Conservation (phyloP, 164 flowering plant species). For the Tetracentron sinense region DNA sequence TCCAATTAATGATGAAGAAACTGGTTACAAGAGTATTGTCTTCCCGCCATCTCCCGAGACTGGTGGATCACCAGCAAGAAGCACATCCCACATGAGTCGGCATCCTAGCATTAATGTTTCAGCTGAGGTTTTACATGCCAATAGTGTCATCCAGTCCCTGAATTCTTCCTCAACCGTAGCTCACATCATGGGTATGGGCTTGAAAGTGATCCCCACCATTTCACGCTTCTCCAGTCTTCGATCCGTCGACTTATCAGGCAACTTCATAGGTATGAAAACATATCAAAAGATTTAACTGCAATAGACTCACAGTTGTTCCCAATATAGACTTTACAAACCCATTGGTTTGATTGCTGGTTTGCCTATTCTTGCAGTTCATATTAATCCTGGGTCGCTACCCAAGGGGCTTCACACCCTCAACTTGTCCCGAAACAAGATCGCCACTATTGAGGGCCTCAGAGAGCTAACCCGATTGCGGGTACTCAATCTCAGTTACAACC, state of each 20-base stretch:
- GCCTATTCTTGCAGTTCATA: constrained; percentile 53
- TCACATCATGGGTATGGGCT: constrained; percentile 65
- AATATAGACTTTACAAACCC: background rate
- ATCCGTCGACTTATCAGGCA: constrained; percentile 75
- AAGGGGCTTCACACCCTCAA: constrained; percentile 82
- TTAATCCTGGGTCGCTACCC: constrained; percentile 77
- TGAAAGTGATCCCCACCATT: constrained; percentile 63
- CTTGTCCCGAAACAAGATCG: constrained; percentile 85
- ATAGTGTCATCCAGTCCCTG: constrained; percentile 62
- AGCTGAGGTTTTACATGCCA: constrained; percentile 66
- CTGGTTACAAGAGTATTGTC: constrained; percentile 19
- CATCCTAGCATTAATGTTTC: constrained; percentile 27
- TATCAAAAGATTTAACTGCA: constrained; percentile 1
- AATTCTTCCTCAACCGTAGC: constrained; percentile 79
- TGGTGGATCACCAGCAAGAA: constrained; percentile 28
- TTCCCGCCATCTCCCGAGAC: constrained; percentile 56
- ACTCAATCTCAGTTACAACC: constrained; percentile 88
- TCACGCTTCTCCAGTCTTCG: constrained; percentile 61
- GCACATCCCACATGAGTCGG: constrained; percentile 17
- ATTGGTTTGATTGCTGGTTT: constrained; percentile 4
- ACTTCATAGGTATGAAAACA: constrained; percentile 55
- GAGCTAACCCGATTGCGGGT: constrained; percentile 69
- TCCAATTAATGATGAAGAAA: constrained; percentile 21
- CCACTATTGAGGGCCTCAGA: constrained; percentile 79
- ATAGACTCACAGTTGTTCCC: background rate